Conservation (phyloP, 257 asterid species). For the Solanum corneliomulleri region DNA sequence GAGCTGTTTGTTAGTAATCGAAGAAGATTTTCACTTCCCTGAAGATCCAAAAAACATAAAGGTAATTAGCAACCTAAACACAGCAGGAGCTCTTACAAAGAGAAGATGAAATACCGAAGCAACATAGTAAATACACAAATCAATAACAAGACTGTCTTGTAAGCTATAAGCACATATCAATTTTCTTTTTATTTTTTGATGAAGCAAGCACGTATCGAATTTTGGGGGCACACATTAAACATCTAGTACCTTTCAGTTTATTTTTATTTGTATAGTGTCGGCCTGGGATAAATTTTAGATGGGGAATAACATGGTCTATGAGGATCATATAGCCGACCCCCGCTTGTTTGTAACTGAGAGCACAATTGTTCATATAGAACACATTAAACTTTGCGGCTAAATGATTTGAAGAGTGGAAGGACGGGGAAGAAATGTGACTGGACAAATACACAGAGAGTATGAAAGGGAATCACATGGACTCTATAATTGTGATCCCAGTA, state of each 20-base stretch:
- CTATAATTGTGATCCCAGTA: not conserved
- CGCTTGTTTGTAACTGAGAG: not conserved
- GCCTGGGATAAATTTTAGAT: not conserved
- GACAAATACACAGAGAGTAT: not conserved
- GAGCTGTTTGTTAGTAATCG: slow-evolving; percentile 56
- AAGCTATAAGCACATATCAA: not conserved
- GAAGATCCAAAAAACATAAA: slow-evolving; percentile 5
- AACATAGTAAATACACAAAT: not conserved
- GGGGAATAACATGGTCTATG: not conserved
- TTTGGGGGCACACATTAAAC: not conserved
- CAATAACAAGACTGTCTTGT: not conserved
- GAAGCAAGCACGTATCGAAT: not conserved
- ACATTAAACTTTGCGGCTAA: not conserved
- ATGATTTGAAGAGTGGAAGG: not conserved
- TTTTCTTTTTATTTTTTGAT: not conserved
- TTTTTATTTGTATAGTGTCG: not conserved
- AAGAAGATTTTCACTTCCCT: slow-evolving; percentile 94
- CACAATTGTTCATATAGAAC: not conserved
- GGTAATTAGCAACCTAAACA: not conserved
- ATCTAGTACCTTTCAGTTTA: not conserved
- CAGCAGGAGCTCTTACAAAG: not conserved
- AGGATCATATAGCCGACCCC: not conserved
- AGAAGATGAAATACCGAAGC: not conserved
- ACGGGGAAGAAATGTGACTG: not conserved
- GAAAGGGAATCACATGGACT: not conserved